phyloP scores from a whole-genome alignment of 306 rosid genomes.

The Vigna nakashimae region DNA sequence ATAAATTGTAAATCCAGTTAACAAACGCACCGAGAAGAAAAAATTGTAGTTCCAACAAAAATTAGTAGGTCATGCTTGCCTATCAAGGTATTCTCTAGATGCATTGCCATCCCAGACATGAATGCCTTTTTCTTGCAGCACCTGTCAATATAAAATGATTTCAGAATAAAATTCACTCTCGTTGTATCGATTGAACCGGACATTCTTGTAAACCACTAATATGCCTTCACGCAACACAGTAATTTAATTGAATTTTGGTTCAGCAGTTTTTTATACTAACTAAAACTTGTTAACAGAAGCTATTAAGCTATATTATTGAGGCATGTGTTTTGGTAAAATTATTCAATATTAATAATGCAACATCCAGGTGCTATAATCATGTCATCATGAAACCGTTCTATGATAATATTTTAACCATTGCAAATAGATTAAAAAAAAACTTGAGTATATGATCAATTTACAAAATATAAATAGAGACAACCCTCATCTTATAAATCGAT shows the following conservation, averaged over 20 bases:
- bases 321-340: too few species aligned
- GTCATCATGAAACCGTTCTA: too few species aligned
- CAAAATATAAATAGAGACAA: too few species aligned
- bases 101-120: conserved; percentile 98
- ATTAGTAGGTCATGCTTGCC: conserved; percentile 63
- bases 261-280: conserved; percentile 1
- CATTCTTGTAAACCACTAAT: conserved; percentile 18
- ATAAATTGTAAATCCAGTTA: conserved; percentile 39
- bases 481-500: too few species aligned
- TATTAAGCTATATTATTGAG: too few species aligned
- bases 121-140: conserved; percentile 87
- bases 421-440: neutral
- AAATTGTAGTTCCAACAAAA: conserved; percentile 12
- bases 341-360: too few species aligned
- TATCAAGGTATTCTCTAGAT: conserved; percentile 92
- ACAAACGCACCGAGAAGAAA: conserved; percentile 33
- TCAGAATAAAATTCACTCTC: conserved; percentile 19
- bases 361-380: too few species aligned
- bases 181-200: conserved; percentile 29
- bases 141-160: conserved; percentile 60
- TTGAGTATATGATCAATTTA: too few species aligned
- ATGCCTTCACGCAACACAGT: conserved; percentile 17
- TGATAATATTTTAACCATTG: neutral
- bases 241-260: conserved; percentile 2
- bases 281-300: too few species aligned